Conservation (phyloP, 805 yeast genomes). For the Candida ascalaphidarum region DNA sequence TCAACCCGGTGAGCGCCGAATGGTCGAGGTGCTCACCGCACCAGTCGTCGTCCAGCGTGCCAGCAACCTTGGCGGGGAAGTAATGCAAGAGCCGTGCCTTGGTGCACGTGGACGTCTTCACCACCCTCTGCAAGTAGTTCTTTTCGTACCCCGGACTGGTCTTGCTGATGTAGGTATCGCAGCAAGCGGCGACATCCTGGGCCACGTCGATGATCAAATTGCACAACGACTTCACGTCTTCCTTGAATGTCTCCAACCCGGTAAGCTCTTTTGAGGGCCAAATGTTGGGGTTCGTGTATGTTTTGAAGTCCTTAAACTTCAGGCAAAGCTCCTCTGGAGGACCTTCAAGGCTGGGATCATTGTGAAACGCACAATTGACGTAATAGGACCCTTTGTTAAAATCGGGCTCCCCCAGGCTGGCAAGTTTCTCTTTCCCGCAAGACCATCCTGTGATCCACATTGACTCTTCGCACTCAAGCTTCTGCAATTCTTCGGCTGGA, state of each 20-base stretch:
- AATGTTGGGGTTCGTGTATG: conserved; percentile 41
- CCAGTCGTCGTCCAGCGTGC: conserved; percentile 30
- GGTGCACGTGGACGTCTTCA: conserved; percentile 41
- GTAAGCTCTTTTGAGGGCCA: conserved; percentile 34
- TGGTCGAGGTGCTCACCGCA: conserved; percentile 59
- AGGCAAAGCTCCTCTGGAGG: conserved; percentile 27
- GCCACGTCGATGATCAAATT: conserved; percentile 41
- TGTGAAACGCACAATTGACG: conserved; percentile 49
- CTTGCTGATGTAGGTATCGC: conserved; percentile 36
- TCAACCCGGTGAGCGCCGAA: conserved; percentile 50
- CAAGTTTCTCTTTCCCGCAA: conserved; percentile 44
- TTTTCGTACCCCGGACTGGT: conserved; percentile 18
- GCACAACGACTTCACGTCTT: conserved; percentile 29
- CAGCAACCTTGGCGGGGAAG: conserved; percentile 22
- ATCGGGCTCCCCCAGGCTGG: conserved; percentile 35
- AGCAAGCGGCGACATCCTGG: conserved; percentile 40
- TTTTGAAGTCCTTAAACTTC: conserved; percentile 23
- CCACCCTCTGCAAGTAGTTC: conserved; percentile 36
- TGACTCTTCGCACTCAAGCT: conserved; percentile 40
- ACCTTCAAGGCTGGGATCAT: conserved; percentile 35
- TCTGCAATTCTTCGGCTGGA: conserved; percentile 20
- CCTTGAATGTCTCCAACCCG: conserved; percentile 24
- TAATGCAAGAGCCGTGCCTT: conserved; percentile 53
- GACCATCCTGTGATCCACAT: conserved; percentile 57
- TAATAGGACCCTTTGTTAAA: conserved; percentile 48